Evolutionary conservation across 352 stramenopile species (phyloP).

Genomic region (Pythium utonaiense): DNA sequence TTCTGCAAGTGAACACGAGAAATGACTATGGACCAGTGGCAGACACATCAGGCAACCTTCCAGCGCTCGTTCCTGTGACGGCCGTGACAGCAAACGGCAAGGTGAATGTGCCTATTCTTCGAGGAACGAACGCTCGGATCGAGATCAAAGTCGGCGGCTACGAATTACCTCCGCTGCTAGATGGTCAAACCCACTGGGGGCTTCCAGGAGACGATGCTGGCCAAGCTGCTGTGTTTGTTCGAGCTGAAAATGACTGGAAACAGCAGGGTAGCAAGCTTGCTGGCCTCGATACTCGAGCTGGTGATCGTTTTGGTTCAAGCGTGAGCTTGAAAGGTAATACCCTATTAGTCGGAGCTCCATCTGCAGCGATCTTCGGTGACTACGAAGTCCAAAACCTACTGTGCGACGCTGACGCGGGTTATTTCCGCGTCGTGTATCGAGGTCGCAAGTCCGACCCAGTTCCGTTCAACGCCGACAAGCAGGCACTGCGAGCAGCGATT

Average conservation of each 20-base stretch:
- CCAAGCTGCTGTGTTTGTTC: constrained; percentile 62
- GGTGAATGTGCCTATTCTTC: constrained; percentile 30
- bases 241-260: constrained; percentile 68
- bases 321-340: constrained; percentile 54
- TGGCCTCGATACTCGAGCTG: constrained; percentile 50
- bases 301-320: constrained; percentile 73
- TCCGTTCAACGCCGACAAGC: constrained; percentile 50
- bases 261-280: constrained; percentile 58
- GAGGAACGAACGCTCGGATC: constrained; percentile 57
- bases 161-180: constrained; percentile 24
- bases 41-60: constrained; percentile 64
- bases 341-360: constrained; percentile 60
- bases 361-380: constrained; percentile 62
- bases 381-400: constrained; percentile 69
- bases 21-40: constrained; percentile 69
- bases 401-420: constrained; percentile 72
- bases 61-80: constrained; percentile 52
- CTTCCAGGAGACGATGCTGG: constrained; percentile 55
- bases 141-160: constrained; percentile 54
- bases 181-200: constrained; percentile 44
- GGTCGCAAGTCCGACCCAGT: constrained; percentile 51
- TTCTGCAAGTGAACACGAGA: constrained; percentile 72
- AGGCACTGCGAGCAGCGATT: constrained; percentile 46
- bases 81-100: constrained; percentile 19
- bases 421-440: constrained; percentile 60